Evolutionary conservation across 192 early-diverging fungal species (phyloP), one percentile per base, ranked within the genome.

Genomic region (Haplosporangium gracile): DNA sequence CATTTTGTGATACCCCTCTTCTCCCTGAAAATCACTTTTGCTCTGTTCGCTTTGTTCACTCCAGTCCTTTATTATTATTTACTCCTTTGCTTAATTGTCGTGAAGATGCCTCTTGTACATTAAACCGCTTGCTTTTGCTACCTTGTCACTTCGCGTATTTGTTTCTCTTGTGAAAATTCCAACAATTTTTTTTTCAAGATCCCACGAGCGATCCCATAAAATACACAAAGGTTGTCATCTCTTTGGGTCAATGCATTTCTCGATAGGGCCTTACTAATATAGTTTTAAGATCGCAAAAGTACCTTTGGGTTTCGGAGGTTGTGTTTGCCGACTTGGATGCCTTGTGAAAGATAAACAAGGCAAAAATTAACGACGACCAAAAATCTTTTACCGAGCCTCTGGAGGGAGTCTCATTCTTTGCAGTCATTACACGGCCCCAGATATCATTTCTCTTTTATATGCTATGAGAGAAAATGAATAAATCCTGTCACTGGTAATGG

Each of bases 311-410:
- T 51, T 29, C 60, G 60, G 60, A 65, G 60, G 60, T 65, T 65
- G 60, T 4, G 60, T 65, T 65, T 65, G 60, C 60, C 60, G 60
- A 65, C 60, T 29, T 65, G 60, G 60, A 65, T 65, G 60, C 60
- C 60, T 26, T 15, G 29, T 65, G 60, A 65, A 4, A 60, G 2
- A 51, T 2, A 15, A 4, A 49, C 42, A 11, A 43, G 42, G 10
- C 42, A 49, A 18, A 15, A 49, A 15, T 15, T 49, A 3, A 16
- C 47, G 49, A 51, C 5, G 36, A 36, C 49, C 2, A 45, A 20
- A 49, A 51, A 51, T 32, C 13, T 29, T 65, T 32, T 60, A 60
- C 55, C 55, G 55, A 60, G 55, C 26, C 55, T 51, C 16, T 51
- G 49, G 49, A 22, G 18, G 49, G 15, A 20, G 49, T 16, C 18